Base-by-base conservation (phyloP, 2,329 filamentous ascomycete species). In the Raffaelea deltoideospora region DNA sequence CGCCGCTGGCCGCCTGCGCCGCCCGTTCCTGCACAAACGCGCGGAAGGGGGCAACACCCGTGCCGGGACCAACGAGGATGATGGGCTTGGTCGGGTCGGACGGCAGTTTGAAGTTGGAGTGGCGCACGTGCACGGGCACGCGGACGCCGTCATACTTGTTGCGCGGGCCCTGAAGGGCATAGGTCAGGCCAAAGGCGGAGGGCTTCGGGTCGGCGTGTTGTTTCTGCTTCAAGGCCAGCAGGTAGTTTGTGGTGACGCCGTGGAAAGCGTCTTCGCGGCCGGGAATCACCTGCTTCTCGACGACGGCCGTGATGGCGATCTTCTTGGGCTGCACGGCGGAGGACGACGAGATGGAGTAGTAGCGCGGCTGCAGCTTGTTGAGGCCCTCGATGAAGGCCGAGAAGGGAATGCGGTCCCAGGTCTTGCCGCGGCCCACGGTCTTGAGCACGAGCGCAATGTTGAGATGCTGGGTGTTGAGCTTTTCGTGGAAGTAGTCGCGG, bases 331-430 rank as follows among this genome's bases (percentile, higher is more conserved):
- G 87, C 14, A 93, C 87, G 9, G 86, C 58, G 7, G 90, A 95
- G 1, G 90, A 96, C 1, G 92, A 98, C 3, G 90, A 98, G 57
- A 98, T 98, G 34, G 92, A 98, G 66, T 98, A 98, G 69, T 96
- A 98, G 34, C 90, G 84, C 28, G 90, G 88, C 59, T 98, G 90
- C 39, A 98, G 76, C 67, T 95, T 96, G 60, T 78, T 83, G 43
- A 98, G 60, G 46, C 85, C 82, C 66, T 98, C 90, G 47, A 98
- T 86, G 49, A 96, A 77, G 49, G 87, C 77, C 9, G 90, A 94
- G 63, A 98, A 96, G 14, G 90, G 92, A 38, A 95, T 76, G 37
- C 76, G 77, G 37, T 73, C 65, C 82, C 90, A 98, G 41, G 75
- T 75, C 58, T 82, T 64, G 34, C 79, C 76, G 24, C 79, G 76